These are phyloP conservation scores for Dactylella cylindrospora DNA, from an alignment of 2,329 filamentous ascomycete genomes.

Conservation along the genomic window DNA sequence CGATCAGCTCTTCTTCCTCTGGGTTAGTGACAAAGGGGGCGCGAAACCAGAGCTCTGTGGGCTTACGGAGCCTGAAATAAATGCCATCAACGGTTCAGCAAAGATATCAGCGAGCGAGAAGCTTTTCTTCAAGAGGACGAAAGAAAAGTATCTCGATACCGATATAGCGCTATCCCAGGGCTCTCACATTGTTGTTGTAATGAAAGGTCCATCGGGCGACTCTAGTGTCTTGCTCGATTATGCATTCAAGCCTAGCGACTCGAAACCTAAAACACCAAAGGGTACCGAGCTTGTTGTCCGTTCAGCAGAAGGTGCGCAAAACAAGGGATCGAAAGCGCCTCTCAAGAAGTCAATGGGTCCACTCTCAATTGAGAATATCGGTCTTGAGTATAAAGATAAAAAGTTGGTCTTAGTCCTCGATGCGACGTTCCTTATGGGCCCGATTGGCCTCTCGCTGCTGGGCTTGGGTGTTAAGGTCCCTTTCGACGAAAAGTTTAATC, in stretches of 20 bases:
- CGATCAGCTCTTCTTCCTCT: conserved; percentile 52
- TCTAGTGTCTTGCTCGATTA: conserved; percentile 41
- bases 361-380: conserved; percentile 52
- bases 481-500: conserved; percentile 43
- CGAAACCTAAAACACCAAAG: not conserved
- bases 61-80: conserved; percentile 36
- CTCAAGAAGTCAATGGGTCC: conserved; percentile 51
- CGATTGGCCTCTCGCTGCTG: conserved; percentile 51
- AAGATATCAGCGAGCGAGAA: no score
- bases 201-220: conserved; percentile 18
- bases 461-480: conserved; percentile 51
- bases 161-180: conserved; percentile 41
- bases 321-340: conserved; percentile 42
- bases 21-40: conserved; percentile 45
- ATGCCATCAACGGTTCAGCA: conserved; percentile 34
- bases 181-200: conserved; percentile 43
- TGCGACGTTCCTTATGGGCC: conserved; percentile 52
- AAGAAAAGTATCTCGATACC: not conserved
- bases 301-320: not conserved
- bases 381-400: conserved; percentile 51
- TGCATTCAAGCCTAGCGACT: conserved; percentile 17
- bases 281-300: not conserved
- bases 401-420: conserved; percentile 50
- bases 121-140: conserved; percentile 45
- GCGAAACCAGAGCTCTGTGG: conserved; percentile 20